Evolutionary conservation across 768 basidiomycete species (phyloP).

Genomic region (Boletus sp.): DNA sequence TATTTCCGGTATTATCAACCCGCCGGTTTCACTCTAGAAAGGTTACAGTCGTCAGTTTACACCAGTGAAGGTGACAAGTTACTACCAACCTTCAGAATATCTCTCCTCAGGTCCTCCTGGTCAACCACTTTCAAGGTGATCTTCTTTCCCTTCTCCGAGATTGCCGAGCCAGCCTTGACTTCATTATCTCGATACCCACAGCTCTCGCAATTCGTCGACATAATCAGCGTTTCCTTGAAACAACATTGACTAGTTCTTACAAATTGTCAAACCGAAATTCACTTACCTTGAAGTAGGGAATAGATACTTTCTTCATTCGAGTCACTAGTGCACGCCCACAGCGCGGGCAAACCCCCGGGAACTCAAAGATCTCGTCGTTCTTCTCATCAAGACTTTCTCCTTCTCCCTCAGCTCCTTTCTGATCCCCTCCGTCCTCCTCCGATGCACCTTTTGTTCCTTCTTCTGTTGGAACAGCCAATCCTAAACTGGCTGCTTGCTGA

Average conservation of each 20-base stretch:
- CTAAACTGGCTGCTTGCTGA: constrained; percentile 78
- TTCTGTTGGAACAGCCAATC: constrained; percentile 53
- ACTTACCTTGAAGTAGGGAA: constrained; percentile 92
- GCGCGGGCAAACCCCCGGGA: constrained; percentile 84
- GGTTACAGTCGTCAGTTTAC: neutral
- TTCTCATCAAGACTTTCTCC: constrained; percentile 33
- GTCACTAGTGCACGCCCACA: constrained; percentile 84
- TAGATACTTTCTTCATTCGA: constrained; percentile 92
- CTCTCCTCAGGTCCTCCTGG: constrained; percentile 85
- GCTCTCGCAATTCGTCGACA: constrained; percentile 94
- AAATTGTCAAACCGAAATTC: neutral
- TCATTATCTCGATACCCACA: constrained; percentile 99
- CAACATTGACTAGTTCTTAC: neutral
- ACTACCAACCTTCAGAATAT: constrained; percentile 80
- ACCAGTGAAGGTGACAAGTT: neutral
- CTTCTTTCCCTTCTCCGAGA: constrained; percentile 81
- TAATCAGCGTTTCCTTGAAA: constrained; percentile 86
- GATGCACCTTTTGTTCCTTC: constrained; percentile 27
- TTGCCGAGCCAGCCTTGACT: constrained; percentile 90
- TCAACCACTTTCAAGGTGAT: constrained; percentile 91
- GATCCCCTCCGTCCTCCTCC: neutral
- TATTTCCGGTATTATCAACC: constrained; percentile 89
- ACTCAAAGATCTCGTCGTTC: constrained; percentile 86
- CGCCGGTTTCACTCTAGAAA: constrained; percentile 85
- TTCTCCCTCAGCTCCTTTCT: constrained; percentile 13